Conservation (phyloP, 164 flowering plant genomes). For the Berberis thunbergii region DNA sequence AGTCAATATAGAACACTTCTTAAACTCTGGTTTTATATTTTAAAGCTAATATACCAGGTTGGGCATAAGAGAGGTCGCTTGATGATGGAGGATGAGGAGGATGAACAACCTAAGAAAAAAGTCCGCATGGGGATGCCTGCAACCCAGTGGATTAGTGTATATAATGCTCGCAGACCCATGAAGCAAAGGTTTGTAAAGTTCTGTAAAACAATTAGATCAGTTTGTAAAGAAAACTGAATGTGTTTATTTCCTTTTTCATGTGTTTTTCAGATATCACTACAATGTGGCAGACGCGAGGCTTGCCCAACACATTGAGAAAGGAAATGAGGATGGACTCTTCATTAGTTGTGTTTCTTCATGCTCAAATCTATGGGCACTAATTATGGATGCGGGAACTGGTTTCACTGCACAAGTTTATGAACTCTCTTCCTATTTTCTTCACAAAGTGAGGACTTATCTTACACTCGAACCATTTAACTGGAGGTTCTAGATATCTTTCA, state of each 20-base stretch:
- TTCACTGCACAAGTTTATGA: neutral
- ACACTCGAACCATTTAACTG: no score
- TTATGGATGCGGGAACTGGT: neutral
- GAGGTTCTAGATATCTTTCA: no score
- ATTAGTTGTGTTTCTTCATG: neutral
- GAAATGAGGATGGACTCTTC: neutral
- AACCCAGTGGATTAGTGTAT: conserved; percentile 88
- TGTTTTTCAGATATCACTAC: neutral
- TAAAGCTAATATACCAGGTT: conserved; percentile 25
- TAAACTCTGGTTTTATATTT: neutral
- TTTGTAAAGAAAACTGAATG: no score
- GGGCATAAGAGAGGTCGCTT: conserved; percentile 83
- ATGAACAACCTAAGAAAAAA: conserved; percentile 85
- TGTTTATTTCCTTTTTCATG: no score
- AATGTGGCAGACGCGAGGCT: neutral
- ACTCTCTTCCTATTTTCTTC: neutral
- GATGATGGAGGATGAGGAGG: conserved; percentile 67
- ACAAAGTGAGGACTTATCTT: neutral
- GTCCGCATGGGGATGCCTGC: conserved; percentile 86
- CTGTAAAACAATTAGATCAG: no score
- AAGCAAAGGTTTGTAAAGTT: conserved; percentile 61
- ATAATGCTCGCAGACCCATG: conserved; percentile 86
- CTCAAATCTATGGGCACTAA: neutral
- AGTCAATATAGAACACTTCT: neutral
- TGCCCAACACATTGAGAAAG: neutral